Base-by-base conservation (phyloP, 2,329 filamentous ascomycete genomes). In the Xylariaceae sp. region DNA sequence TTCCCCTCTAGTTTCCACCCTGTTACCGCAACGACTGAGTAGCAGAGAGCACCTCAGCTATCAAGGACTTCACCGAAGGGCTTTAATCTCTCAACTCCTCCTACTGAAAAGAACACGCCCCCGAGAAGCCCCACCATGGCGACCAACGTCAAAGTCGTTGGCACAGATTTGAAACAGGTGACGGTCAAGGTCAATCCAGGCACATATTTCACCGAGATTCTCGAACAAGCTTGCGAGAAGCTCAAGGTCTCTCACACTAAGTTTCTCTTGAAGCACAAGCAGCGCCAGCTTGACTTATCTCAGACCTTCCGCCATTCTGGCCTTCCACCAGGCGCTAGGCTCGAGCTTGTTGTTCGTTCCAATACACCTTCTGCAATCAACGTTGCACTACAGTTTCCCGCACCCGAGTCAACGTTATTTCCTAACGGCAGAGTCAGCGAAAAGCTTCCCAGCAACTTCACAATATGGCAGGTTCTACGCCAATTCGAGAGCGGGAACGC, bases 261-360 rank as follows among this genome's bases (percentile, higher is more conserved):
- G 52, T 93, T 87, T 68, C 79, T 85, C 19, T 70, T 98, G 47
- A 97, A 94, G 86, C 74, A 91, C 66, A 90, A 89, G 64, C 87
- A 92, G 67, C 95, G 92, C 62, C 75, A 81, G 25, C 73, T 98
- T 47, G 90, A 96, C 60, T 78, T 98, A 7, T 92, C 90, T 6
- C 77, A 89, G 45, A 85, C 88, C 34, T 88, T 91, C 64, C 84
- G 92, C 38, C 81, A 92, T 22, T 86, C 90, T 5, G 88, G 90
- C 40, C 83, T 98, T 5, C 75, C 79, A 11, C 80, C 88, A 29
- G 93, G 93, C 50, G 92, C 93, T 48, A 95, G 94, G 63, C 81
- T 98, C 47, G 91, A 97, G 63, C 86, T 98, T 40, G 85, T 96
- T 19, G 83, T 88, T 62, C 83, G 86, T 48, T 93, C 91, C 37